phyloP scores from a whole-genome alignment of 2,329 filamentous ascomycete species.

The Clarireedia monteithiana region DNA sequence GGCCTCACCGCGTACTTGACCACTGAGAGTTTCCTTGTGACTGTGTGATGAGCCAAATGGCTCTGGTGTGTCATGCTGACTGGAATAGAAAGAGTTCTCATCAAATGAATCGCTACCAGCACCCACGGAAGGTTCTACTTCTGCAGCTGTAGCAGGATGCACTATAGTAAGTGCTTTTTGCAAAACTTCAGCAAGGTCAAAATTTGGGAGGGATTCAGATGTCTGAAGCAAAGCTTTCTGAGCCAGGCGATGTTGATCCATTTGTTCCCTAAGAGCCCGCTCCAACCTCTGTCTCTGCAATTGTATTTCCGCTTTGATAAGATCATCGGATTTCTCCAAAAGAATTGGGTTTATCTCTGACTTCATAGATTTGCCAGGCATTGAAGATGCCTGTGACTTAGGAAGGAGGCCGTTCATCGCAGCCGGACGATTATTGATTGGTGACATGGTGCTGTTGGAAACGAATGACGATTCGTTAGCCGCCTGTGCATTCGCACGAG shows the following conservation, averaged over 20 bases:
- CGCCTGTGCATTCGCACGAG: conserved; percentile 16
- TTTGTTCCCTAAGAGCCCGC: conserved; percentile 65
- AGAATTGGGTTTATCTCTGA: conserved; percentile 75
- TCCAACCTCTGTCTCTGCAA: conserved; percentile 78
- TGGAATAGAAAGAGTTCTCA: conserved; percentile 94
- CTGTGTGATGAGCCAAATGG: conserved; percentile 35
- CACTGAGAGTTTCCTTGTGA: conserved; percentile 20
- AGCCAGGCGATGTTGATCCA: conserved; percentile 51
- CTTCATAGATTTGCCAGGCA: conserved; percentile 35
- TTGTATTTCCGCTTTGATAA: conserved; percentile 74
- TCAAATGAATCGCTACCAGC: conserved; percentile 78
- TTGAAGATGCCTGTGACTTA: conserved; percentile 6
- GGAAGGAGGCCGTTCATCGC: conserved; percentile 24
- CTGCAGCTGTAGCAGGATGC: conserved; percentile 51
- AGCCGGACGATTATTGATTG: conserved; percentile 24
- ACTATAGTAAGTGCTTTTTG: conserved; percentile 63
- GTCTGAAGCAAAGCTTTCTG: conserved; percentile 36
- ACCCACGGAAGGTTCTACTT: conserved; percentile 46
- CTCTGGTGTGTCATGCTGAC: conserved; percentile 73
- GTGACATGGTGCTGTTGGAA: conserved; percentile 15
- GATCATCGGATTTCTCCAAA: conserved; percentile 76
- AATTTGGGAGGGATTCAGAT: conserved; percentile 49
- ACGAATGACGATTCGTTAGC: conserved; percentile 18
- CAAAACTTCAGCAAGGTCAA: conserved; percentile 67
- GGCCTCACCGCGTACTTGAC: conserved; percentile 18